Conservation (phyloP, 2,329 filamentous ascomycete species). For the Annulohypoxylon truncatum region DNA sequence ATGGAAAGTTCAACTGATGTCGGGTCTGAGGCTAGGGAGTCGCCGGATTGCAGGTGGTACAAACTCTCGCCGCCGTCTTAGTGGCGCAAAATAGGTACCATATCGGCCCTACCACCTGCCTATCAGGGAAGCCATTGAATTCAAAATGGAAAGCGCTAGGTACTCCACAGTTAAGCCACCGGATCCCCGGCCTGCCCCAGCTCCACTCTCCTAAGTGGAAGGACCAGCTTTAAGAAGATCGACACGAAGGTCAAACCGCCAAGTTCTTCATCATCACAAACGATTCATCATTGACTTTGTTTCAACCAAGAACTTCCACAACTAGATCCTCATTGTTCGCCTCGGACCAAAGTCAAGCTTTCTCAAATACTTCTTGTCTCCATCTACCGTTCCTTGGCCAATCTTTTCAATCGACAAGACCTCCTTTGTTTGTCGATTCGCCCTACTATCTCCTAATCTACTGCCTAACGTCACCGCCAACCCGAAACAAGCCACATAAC, state of each 20-base stretch:
- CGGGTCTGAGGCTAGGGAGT: conserved; percentile 10
- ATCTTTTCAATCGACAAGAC: background rate
- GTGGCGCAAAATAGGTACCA: conserved; percentile 4
- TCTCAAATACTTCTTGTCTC: conserved; percentile 9
- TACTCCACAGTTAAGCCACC: conserved; percentile 6
- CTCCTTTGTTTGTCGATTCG: conserved; percentile 6
- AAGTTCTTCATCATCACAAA: conserved; percentile 30
- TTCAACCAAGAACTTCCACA: conserved; percentile 14
- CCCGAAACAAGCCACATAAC: conserved; percentile 21
- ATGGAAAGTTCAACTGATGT: conserved; percentile 13
- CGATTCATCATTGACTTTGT: conserved; percentile 18
- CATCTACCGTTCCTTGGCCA: background rate
- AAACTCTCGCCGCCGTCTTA: conserved; percentile 6
- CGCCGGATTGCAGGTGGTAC: conserved; percentile 14
- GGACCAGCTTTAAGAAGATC: conserved; percentile 20
- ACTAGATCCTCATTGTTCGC: conserved; percentile 3
- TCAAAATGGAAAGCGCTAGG: background rate
- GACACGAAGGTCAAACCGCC: conserved; percentile 33
- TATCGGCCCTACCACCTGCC: conserved; percentile 25
- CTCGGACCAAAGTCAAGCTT: conserved; percentile 16
- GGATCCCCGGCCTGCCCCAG: conserved; percentile 17
- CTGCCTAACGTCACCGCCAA: conserved; percentile 4
- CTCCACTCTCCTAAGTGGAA: conserved; percentile 3
- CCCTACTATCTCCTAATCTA: conserved; percentile 6
- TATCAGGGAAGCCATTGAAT: conserved; percentile 15